Evolutionary conservation across 352 stramenopile genomes (phyloP), one percentile per base, ranked within the genome.

Genomic region (Pythium pyrilobum): DNA sequence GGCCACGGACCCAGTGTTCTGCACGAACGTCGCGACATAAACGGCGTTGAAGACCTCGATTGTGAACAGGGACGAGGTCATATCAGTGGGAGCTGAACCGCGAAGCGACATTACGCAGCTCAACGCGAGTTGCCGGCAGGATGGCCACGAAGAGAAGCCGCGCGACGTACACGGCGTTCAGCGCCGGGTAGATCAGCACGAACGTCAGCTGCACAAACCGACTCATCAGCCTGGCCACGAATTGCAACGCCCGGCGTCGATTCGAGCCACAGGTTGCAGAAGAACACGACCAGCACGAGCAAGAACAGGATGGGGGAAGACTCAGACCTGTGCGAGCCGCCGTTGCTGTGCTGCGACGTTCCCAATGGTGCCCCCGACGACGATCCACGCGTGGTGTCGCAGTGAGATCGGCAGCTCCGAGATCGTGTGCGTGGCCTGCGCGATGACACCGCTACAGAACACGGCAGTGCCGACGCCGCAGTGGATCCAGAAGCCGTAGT

Each of bases 1-100:
- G 8, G 29, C 3, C 23, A n/a, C 4, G 3, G 61, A 70, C 0
- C 41, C 49, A 2, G 62, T 31, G 21, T 41, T 66, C 50, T 72
- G 65, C 68, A 74, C 70, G 42, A 60, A 74, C 15, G 60, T 67
- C 1, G 56, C 59, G 7, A 67, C 49, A 18, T 70, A 73, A 3
- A 77, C 46, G 2, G 65, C 64, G 28, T 65, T 67, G 40, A 68
- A 70, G 0, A 66, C 16, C 16, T 67, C 67, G 5, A 70, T 49
- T 0, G 55, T 60, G 28, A 77, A 69, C 0, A 72, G 49, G 54
- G 10, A 69, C 41, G 16, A 47, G 60, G n/a, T 77, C 68, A 34
- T 63, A 13, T 10, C 67, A 42, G 39, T 74, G 46, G 0, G 40
- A 32, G 0, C 33, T 47, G 7, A 53, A 49, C 5, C 34, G 44